Base-by-base conservation (phyloP, 225 moss, liverwort and hornwort species). In the Bryum argenteum region DNA sequence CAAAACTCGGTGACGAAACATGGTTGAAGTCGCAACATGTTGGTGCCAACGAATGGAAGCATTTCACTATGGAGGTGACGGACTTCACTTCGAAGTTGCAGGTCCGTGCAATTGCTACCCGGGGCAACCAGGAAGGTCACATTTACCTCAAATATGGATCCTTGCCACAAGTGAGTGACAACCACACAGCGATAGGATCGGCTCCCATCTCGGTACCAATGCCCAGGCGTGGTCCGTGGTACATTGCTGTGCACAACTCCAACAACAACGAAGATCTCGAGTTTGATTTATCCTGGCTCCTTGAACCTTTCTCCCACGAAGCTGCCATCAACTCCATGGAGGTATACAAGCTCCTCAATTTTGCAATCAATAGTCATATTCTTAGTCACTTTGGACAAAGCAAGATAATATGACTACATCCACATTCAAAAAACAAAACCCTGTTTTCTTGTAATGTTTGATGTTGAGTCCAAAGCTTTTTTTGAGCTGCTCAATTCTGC, bases 161-260 rank as follows among this genome's bases (percentile, higher is more conserved):
- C 1, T 73, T 94, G 42, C 92, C 97, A 16, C 78, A 66, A 15
- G 77, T 76, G 1, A 74, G 70, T 59, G 90, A 90, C 15, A 72
- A 72, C 17, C 75, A 41, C 2, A 60, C 65, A 57, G 52, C 43
- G 11, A 4, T 76, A 1, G 82, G 77, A n/a, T 80, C 83, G 33
- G 51, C 73, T 44, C 83, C 91, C 5, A 12, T 75, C 10, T 60
- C 55, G 7, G 71, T 90, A 23, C n/a, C 39, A 9, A 77, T 79
- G 10, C 97, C 97, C n/a, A 88, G 79, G 55, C 86, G 86, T 39
- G 94, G 94, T 11, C 61, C 40, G 59, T 97, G 93, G 97, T 92
- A 86, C 33, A 74, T 92, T 11, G 88, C 81, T 22, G 83, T 94
- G n/a, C 79, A 75, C 12, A 84, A 87, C 60, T 39, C 72, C 10